Evolutionary conservation across 2,329 filamentous ascomycete genomes (phyloP), one percentile per base, ranked within the genome.

Genomic region (Colletotrichum lupini): DNA sequence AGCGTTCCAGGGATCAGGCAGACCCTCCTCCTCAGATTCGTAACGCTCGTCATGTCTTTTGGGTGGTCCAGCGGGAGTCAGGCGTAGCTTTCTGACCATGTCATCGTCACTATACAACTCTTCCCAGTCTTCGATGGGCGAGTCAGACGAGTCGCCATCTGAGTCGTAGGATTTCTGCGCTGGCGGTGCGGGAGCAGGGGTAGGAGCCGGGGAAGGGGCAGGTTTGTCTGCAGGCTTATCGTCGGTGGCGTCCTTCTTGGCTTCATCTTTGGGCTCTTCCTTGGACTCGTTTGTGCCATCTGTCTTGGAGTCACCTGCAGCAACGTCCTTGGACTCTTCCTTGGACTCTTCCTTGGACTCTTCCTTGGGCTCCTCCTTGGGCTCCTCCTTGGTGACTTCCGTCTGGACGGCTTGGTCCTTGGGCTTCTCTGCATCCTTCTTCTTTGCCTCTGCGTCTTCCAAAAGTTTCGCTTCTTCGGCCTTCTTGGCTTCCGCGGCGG

Each of bases 1-100:
- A 4, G 90, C 90, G 77, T 92, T 92, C 90, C 91, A 92, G 1
- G 89, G 87, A 28, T 89, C 86, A 0, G 86, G 80, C 76, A 85
- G 82, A 73, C 87, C 88, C 76, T 91, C 88, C 69, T 90, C 89
- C n/a, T 90, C 88, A 0, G 86, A 87, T 24, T 88, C 86, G 49
- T 88, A 87, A 19, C 71, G 73, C 2, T 84, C 81, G 7, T 84
- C 83, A 5, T 78, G 78, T 3, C 78, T 76, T 1, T 79, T 75
- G 0, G 82, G 76, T 0, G 82, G 79, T 1, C 83, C 77, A 9
- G 83, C 81, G 49, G 82, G 80, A 2, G 81, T 78, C 55, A 83
- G 78, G 19, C 85, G 84, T 5, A 86, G 87, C 78, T 88, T 88
- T 68, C 86, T 85, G 0, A 85, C 84, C 80, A 89, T 86, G 76